phyloP scores from a whole-genome alignment of 2,329 filamentous ascomycete genomes.

The Penicillium sp. region DNA sequence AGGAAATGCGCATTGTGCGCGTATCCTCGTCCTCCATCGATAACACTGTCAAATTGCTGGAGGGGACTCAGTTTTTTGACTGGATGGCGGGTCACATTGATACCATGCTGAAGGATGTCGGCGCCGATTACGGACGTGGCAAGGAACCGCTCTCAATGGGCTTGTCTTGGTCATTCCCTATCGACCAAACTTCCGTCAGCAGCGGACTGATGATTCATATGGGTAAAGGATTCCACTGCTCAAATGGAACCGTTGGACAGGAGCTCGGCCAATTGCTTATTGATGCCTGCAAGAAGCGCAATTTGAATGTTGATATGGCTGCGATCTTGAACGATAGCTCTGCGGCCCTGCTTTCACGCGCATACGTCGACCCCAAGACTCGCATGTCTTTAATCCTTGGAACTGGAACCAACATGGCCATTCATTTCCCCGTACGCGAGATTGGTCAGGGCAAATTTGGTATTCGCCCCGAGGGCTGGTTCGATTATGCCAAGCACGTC shows the following conservation, averaged over 20 bases:
- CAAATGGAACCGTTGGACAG: slow-evolving; percentile 57
- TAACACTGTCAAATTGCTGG: slow-evolving; percentile 53
- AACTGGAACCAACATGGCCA: slow-evolving; percentile 64
- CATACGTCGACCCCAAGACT: slow-evolving; percentile 60
- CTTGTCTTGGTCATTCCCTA: slow-evolving; percentile 65
- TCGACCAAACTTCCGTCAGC: slow-evolving; percentile 61
- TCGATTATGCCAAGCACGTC: slow-evolving; percentile 57
- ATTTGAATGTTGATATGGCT: slow-evolving; percentile 58
- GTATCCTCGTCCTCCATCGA: slow-evolving; percentile 58
- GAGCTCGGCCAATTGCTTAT: slow-evolving; percentile 61
- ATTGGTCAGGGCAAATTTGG: slow-evolving; percentile 58
- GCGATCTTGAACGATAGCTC: slow-evolving; percentile 65
- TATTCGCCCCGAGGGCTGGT: slow-evolving; percentile 53
- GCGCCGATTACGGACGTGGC: slow-evolving; percentile 40
- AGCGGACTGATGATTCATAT: slow-evolving; percentile 59
- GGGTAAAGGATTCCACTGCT: slow-evolving; percentile 65
- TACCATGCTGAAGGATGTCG: slow-evolving; percentile 48
- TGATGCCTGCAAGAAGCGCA: slow-evolving; percentile 54
- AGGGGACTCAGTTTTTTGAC: slow-evolving; percentile 60
- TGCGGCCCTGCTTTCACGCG: slow-evolving; percentile 60
- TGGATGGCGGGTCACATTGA: slow-evolving; percentile 64
- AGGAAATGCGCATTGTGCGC: slow-evolving; percentile 54
- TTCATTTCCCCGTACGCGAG: slow-evolving; percentile 57
- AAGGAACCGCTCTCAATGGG: slow-evolving; percentile 54
- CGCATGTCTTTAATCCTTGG: slow-evolving; percentile 64